These are phyloP conservation scores for Trametes meyenii DNA, from an alignment of 768 basidiomycete genomes.

Conservation along the genomic window DNA sequence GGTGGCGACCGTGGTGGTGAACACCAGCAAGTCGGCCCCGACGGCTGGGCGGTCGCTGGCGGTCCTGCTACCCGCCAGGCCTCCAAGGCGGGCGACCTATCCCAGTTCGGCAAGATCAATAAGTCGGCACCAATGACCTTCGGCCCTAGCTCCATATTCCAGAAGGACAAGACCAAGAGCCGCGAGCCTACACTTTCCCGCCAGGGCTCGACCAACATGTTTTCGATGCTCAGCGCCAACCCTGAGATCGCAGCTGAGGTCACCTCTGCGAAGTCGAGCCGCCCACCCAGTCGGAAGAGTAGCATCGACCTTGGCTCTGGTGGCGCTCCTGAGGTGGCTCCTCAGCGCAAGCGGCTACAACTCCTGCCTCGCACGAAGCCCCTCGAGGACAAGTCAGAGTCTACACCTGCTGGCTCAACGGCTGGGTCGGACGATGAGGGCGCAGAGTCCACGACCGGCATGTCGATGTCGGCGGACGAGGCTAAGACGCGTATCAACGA, in stretches of 20 bases:
- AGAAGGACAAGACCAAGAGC: constrained; percentile 61
- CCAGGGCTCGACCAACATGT: constrained; percentile 86
- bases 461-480: constrained; percentile 64
- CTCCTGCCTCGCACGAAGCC: constrained; percentile 82
- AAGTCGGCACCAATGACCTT: constrained; percentile 69
- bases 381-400: constrained; percentile 40
- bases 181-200: constrained; percentile 75
- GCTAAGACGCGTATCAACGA: constrained; percentile 78
- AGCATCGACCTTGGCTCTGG: constrained; percentile 52
- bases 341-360: constrained; percentile 70
- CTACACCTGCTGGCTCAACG: constrained; percentile 48
- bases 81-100: constrained; percentile 82
- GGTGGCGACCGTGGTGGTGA: constrained; percentile 71
- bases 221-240: constrained; percentile 77
- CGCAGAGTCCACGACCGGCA: constrained; percentile 32
- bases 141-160: constrained; percentile 85
- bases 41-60: constrained; percentile 83
- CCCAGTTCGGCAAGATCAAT: constrained; percentile 86
- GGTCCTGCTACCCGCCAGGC: constrained; percentile 49
- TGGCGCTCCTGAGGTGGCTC: constrained; percentile 48
- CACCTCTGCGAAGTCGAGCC: constrained; percentile 50
- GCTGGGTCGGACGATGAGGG: constrained; percentile 54
- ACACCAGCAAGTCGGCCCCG: constrained; percentile 63
- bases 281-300: constrained; percentile 52
- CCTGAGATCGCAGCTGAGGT: constrained; percentile 57